Conservation (phyloP, 2,329 filamentous ascomycete genomes). For the Aspergillus puulaauensis region DNA sequence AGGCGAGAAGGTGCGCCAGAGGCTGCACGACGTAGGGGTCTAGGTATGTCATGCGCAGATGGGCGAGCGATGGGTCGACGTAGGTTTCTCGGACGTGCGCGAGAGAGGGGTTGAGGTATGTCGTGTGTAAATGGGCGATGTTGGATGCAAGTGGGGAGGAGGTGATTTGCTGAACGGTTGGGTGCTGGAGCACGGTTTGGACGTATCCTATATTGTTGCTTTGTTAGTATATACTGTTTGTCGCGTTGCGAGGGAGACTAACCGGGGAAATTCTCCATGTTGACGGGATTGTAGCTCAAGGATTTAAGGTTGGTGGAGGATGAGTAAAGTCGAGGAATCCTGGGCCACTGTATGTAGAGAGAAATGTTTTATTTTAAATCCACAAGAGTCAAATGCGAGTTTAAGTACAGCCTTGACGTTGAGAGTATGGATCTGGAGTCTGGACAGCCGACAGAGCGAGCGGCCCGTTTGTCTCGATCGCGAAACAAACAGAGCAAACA, state of each 20-base stretch:
- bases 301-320: background rate
- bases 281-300: background rate
- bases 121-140: slow-evolving; percentile 11
- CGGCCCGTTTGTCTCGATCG: background rate
- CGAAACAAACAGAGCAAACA: slow-evolving; percentile 2
- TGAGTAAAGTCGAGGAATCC: background rate
- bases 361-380: background rate
- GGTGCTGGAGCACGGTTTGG: slow-evolving; percentile 15
- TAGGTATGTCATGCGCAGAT: slow-evolving; percentile 38
- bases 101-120: slow-evolving; percentile 14
- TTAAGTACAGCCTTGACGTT: background rate
- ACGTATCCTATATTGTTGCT: slow-evolving; percentile 14
- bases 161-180: slow-evolving; percentile 16
- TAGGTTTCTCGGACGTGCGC: slow-evolving; percentile 12
- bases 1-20: slow-evolving; percentile 34
- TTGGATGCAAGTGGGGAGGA: slow-evolving; percentile 15
- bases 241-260: background rate
- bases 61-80: slow-evolving; percentile 22
- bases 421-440: background rate
- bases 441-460: background rate
- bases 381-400: background rate
- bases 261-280: slow-evolving; percentile 19
- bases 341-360: too few species aligned
- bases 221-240: background rate
- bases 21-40: slow-evolving; percentile 52